These are phyloP conservation scores for Ceratocystis harringtonii DNA, from an alignment of 2,329 filamentous ascomycete species.

Conservation along the genomic window DNA sequence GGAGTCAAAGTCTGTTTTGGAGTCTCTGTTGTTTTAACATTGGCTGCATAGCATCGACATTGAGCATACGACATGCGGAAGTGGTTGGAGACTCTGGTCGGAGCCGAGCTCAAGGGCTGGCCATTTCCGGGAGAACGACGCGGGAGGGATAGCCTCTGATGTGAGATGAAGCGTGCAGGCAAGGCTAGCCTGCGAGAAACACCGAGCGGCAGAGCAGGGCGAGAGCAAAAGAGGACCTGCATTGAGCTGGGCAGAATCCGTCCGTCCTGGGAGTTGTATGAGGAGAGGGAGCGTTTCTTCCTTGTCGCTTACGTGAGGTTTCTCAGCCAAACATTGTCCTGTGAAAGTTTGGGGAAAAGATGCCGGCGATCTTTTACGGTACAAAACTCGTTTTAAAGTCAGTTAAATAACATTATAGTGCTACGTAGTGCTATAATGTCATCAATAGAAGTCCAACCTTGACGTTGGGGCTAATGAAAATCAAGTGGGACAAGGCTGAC, in stretches of 20 bases:
- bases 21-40: not conserved
- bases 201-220: not conserved
- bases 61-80: not conserved
- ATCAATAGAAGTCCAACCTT: too few relatives aligned
- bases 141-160: not conserved
- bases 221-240: not conserved
- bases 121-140: not conserved
- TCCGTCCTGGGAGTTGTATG: not conserved
- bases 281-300: not conserved
- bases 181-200: conserved; percentile 7
- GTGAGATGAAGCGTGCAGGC: not conserved
- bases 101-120: not conserved
- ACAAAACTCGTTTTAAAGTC: too few relatives aligned
- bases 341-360: not conserved
- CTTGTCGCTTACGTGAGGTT: not conserved
- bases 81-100: not conserved
- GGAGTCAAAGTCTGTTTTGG: not conserved
- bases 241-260: not conserved
- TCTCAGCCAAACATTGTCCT: not conserved
- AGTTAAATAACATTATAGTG: too few relatives aligned
- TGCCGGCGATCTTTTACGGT: too few relatives aligned
- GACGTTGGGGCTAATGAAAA: not conserved
- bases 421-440: too few relatives aligned
- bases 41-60: not conserved
- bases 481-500: conserved; percentile 15